Conservation (phyloP, 176 grass and related monocot genomes). For the Triticum monococcum region DNA sequence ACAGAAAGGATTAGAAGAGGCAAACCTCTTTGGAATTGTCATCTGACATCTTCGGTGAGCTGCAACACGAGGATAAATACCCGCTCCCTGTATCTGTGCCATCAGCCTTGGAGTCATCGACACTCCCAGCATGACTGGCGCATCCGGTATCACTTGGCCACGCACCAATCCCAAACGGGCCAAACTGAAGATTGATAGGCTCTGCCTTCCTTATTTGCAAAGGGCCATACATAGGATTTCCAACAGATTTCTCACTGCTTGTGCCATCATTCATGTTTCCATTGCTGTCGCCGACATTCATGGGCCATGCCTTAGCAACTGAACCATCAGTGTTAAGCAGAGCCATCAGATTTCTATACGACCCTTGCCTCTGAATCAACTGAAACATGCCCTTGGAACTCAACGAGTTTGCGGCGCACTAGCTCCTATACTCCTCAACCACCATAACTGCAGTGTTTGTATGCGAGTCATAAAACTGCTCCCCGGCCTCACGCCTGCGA, state of each 20-base stretch:
- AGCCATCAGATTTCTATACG: too few relatives aligned
- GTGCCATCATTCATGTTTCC: constrained; percentile 18
- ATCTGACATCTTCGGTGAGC: constrained; percentile 68
- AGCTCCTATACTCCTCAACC: too few relatives aligned
- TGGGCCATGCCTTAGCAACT: too few relatives aligned
- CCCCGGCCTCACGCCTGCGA: constrained; percentile 46
- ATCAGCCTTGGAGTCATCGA: constrained; percentile 55
- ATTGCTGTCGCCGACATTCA: constrained; percentile 10
- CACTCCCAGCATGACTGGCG: constrained; percentile 67
- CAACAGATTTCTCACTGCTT: constrained; percentile 22
- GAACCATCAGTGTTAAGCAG: too few relatives aligned
- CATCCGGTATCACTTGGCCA: constrained; percentile 59
- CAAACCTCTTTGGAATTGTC: constrained; percentile 67
- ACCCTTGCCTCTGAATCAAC: too few relatives aligned
- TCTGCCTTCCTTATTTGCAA: constrained; percentile 62
- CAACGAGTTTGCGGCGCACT: too few relatives aligned
- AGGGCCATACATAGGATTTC: constrained; percentile 42
- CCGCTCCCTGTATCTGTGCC: constrained; percentile 32
- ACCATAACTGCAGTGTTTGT: constrained; percentile 2
- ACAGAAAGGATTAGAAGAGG: too few relatives aligned
- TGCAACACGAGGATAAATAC: constrained; percentile 59
- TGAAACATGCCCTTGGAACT: too few relatives aligned
- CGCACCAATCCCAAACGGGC: constrained; percentile 76
- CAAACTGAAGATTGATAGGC: constrained; percentile 77
- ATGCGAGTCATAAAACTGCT: constrained; percentile 51